Base-by-base conservation (phyloP, 1,284 basidiomycete species). In the Mycena sp. region DNA sequence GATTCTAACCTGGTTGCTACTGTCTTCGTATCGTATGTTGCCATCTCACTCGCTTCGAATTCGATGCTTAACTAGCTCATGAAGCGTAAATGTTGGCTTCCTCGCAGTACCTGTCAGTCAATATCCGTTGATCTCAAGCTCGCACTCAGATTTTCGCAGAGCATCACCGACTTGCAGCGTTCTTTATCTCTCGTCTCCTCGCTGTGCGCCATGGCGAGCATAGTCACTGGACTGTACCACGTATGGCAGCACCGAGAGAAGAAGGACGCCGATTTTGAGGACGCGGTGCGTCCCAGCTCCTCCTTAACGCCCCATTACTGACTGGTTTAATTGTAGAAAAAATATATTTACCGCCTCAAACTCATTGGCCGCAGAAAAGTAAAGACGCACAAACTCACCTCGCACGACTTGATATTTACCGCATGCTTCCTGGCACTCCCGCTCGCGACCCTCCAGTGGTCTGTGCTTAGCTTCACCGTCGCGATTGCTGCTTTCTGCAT, bases 201-300 rank as follows among this genome's bases (percentile, higher is more conserved):
- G 2, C 43, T 73, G 11, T 69, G 61, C 45, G 59, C 72, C 9
- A 70, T 71, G 60, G 63, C 69, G 43, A 69, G 70, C 54, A 69
- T 73, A 19, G 57, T 67, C 37, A 63, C 69, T 12, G 72, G 70
- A 32, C 70, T 74, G 14, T 65, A 74, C 43, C 73, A 73, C 43
- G 69, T 74, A 28, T 74, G 71, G 71, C 63, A 67, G 32, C 72
- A 74, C 30, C 67, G 71, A 41, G 30, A 49, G n/a, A 69, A 68
- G 52, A 66, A 49, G n/a, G 59, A 69, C 29, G 64, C 56, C 4
- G 70, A 71, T 21, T 41, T 58, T 16, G 51, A 66, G 25, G 69
- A 70, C 12, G 69, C 67, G 2, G 72, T 69, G 55, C 37, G 66
- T 63, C 9, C n/a, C 26, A 23, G 53, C 58, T n/a, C 41, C 57